Base-by-base conservation (phyloP, 2,329 filamentous ascomycete species). In the Laburnicola sp. region DNA sequence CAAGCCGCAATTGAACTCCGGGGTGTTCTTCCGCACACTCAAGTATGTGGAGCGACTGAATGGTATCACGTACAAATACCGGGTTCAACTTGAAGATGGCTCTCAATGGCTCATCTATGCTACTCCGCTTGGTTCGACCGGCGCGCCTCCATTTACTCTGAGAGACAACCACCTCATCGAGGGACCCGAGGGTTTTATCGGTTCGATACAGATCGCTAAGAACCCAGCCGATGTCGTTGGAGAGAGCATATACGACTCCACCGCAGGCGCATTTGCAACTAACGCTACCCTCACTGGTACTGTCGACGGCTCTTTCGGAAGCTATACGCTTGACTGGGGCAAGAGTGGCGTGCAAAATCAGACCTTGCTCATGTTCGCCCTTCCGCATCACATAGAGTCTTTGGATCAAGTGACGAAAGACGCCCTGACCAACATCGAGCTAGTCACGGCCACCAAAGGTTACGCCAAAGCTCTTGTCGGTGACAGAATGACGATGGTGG, bases 391-490 rank as follows among this genome's bases (percentile, higher is more conserved):
- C 57, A 71, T 89, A 1, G 78, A 85, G 36, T 90, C 89, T 0
- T 94, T 97, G 58, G 84, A 90, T 59, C 58, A 71, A 2, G 74
- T 74, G 8, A n/a, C 37, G 3, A 74, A 78, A 30, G 78, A 78
- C 10, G 64, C 78, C 38, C 40, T 70, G 27, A 82, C 75, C 6
- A 67, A 77, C 10, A 72, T 95, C 6, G 77, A 82, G 54, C 76
- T 97, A 45, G 82, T 87, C 53, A 94, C 91, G 1, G 89, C 91
- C 0, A 96, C 91, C 28, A 97, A 97, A 73, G 94, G 94, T 4
- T 75, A 83, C n/a, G 88, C 88, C 2, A 87, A 81, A 2, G 88
- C 86, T 1, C 82, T 97, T 0, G 46, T 63, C 7, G 62, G 62
- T 5, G 68, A 74, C 49, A 54, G 51, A 10, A 63, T 72, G 88